Evolutionary conservation across 176 grass and related monocot species (phyloP), one percentile per base, ranked within the genome.

Genomic region (Bromus sterilis): DNA sequence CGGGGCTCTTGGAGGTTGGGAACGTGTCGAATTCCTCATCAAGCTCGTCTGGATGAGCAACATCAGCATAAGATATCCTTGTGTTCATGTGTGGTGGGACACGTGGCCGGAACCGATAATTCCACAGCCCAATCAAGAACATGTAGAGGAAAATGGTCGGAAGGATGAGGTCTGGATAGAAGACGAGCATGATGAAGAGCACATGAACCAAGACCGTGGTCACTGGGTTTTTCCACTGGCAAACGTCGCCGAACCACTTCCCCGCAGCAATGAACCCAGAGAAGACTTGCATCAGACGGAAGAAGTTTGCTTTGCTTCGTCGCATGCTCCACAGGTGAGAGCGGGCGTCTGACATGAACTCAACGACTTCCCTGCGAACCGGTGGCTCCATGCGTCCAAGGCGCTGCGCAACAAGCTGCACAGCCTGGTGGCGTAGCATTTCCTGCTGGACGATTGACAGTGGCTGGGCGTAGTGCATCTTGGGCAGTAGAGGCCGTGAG

Each of bases 11-110:
- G 9, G 86, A 63, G 3, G 96, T 95, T 24, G 97, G 97, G 77
- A 95, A 99, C 10, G 89, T 88, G 67, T 99, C 97, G 63, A 99
- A 99, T 77, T 99, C 97, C 76, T 99, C 97, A 63, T 99, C 97
- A 55, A 99, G 82, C 74, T 99, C 97, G 25, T 99, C 97, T 49
- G 85, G 89, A 72, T 78, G 23, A 4, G 84, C 84, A 12, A 61
- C 51, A 66, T 98, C 90, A 15, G 88, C 95, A 24, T 81, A 85
- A 23, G 95, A 98, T 79, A 94, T 67, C 82, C 83, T 82, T 15
- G 90, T 94, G 86, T 94, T 84, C 90, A 98, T 93, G 39, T 94
- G 90, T 41, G 95, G 92, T 63, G 95, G 95, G 56, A 91, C 71
- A 23, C 88, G 83, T 60, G 92, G 88, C 33, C 95, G 89, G 75